Evolutionary conservation across 2,329 filamentous ascomycete species (phyloP).

Genomic region (Ophiobolus disseminans): DNA sequence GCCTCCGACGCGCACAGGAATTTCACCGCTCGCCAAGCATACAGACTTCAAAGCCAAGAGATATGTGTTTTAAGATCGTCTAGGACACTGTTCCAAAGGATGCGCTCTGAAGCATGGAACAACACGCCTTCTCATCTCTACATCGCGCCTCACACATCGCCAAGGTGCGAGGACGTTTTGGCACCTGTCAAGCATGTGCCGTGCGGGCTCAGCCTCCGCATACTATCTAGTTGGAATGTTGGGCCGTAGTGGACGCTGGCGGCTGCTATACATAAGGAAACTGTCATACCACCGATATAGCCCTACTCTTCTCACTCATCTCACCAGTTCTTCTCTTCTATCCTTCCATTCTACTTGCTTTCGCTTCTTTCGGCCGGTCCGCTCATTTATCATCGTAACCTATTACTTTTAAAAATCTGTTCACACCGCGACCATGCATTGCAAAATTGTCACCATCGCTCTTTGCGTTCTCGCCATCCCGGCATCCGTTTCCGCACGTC

Average conservation of each 20-base stretch:
- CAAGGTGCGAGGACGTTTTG: conserved; percentile 4
- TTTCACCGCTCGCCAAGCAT: background rate
- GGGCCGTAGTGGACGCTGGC: too few relatives aligned
- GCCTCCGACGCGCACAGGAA: too few relatives aligned
- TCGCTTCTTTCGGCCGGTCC: conserved; percentile 18
- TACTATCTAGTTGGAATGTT: background rate
- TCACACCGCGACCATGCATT: conserved; percentile 10
- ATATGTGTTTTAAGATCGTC: background rate
- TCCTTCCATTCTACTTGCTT: background rate
- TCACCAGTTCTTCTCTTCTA: background rate
- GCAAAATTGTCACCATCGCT: conserved; percentile 11
- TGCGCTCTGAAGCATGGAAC: conserved; percentile 2
- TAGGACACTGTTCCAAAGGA: background rate
- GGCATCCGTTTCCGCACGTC: conserved; percentile 6
- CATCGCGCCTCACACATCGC: background rate
- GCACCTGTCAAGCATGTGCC: conserved; percentile 4
- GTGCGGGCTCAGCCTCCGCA: conserved; percentile 2
- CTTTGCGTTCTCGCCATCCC: conserved; percentile 6
- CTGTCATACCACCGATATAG: too few relatives aligned
- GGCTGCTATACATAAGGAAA: background rate
- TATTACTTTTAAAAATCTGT: background rate
- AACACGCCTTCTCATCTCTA: background rate
- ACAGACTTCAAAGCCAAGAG: background rate
- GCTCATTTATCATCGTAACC: conserved; percentile 8
- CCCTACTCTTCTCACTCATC: too few relatives aligned